Evolutionary conservation across 2,329 filamentous ascomycete species (phyloP), one percentile per base, ranked within the genome.

Genomic region (Nemania abortiva): DNA sequence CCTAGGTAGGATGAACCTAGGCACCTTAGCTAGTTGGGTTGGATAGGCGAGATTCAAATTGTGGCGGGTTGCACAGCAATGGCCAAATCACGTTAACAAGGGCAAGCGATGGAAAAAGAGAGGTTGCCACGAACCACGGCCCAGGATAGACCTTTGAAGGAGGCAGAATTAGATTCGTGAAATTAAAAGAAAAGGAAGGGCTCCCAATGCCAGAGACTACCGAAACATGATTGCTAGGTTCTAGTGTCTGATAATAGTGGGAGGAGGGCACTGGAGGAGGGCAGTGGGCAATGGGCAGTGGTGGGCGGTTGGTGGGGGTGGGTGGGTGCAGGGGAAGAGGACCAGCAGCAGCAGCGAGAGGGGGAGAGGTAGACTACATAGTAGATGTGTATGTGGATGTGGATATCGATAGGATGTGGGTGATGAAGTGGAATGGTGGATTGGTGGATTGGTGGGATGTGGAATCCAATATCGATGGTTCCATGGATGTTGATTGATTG

Each of bases 191-290:
- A 37, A 11, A 39, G 39, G 47, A 65, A 62, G 54, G 67, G 53
- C 50, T 59, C 58, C 63, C 58, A 63, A n/a, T 39, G 18, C 45
- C 27, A 63, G 45, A 63, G 45, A 66, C 58, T 69, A 65, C 63
- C 62, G 62, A 62, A 63, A 62, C 66, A 65, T 69, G 66, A 29
- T 37, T 64, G 53, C 34, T 68, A 13, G 50, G 53, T 15, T 37
- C 24, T 37, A 31, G 65, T 54, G 62, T 60, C 54, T 68, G 62
- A 47, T 53, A 53, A 57, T 64, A 58, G 56, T 62, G 34, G 31
- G 61, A 34, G 31, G 61, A 34, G 50, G 42, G 29, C 52, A 54
- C 9, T n/a, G 34, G 34, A 13, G 34, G 11, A 37, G 34, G 34
- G 34, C 47, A 37, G 42, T 39, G 47, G 31, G 62, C 29, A 24